phyloP scores from a whole-genome alignment of 495 filamentous ascomycete species.

The Amphirosellinia nigrospora region DNA sequence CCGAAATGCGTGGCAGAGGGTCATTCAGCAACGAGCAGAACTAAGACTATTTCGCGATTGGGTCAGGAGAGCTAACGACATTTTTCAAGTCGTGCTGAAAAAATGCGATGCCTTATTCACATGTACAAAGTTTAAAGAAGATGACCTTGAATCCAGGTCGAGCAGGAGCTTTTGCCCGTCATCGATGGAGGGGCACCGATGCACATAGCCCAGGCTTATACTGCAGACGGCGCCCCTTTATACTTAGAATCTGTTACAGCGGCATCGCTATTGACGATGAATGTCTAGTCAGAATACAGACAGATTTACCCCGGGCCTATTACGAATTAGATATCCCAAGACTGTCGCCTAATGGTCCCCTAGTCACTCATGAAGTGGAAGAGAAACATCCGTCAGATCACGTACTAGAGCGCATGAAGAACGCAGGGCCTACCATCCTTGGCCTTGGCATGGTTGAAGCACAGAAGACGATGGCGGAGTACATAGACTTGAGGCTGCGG shows the following conservation, averaged over 20 bases:
- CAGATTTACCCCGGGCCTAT: not conserved
- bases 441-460: not conserved
- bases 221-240: not conserved
- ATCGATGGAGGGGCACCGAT: not conserved
- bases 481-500: not conserved
- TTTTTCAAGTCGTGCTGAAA: conserved; percentile 9
- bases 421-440: conserved; percentile 10
- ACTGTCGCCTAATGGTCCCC: not conserved
- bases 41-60: conserved; percentile 14
- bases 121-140: not conserved
- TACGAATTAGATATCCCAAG: not conserved
- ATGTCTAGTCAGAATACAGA: conserved; percentile 1
- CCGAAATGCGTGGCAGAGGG: conserved; percentile 5
- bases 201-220: conserved; percentile 6
- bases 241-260: conserved; percentile 5
- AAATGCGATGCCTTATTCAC: not conserved
- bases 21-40: conserved; percentile 7
- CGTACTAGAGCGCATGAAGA: not conserved
- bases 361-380: not conserved
- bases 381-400: not conserved
- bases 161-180: conserved; percentile 7
- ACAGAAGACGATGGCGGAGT: not conserved
- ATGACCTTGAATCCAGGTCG: conserved; percentile 1
- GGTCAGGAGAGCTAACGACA: not conserved
- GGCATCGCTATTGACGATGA: conserved; percentile 1